These are phyloP conservation scores for Aspergillus coremiiformis DNA, from an alignment of 495 filamentous ascomycete genomes.

Conservation along the genomic window DNA sequence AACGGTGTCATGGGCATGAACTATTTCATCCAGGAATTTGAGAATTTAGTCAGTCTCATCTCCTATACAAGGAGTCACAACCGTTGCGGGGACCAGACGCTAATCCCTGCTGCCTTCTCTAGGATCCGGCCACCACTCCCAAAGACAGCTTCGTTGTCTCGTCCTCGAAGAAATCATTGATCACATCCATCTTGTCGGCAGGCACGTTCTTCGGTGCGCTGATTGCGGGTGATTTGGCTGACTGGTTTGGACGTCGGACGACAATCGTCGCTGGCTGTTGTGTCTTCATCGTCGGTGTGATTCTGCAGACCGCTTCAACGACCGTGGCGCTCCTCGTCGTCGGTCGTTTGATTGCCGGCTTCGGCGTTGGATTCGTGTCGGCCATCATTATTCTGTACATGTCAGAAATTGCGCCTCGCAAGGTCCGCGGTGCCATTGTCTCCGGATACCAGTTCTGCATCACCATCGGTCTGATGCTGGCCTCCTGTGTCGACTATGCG, in stretches of 20 bases:
- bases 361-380: slow-evolving; percentile 69
- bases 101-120: background rate
- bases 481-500: slow-evolving; percentile 64
- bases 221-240: slow-evolving; percentile 61
- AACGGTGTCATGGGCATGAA: slow-evolving; percentile 47
- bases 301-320: slow-evolving; percentile 51
- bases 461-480: slow-evolving; percentile 65
- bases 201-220: slow-evolving; percentile 73
- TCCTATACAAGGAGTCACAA: background rate
- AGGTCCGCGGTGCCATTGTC: slow-evolving; percentile 61
- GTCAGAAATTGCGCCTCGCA: slow-evolving; percentile 56
- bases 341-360: slow-evolving; percentile 63
- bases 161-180: slow-evolving; percentile 50
- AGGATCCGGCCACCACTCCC: slow-evolving; percentile 22
- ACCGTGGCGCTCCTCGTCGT: slow-evolving; percentile 51
- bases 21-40: slow-evolving; percentile 43
- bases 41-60: slow-evolving; percentile 22
- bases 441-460: slow-evolving; percentile 66
- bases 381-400: slow-evolving; percentile 71
- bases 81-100: too few species aligned
- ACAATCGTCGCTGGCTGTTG: slow-evolving; percentile 60
- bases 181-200: slow-evolving; percentile 65
- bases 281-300: slow-evolving; percentile 57
- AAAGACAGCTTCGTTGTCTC: slow-evolving; percentile 35
- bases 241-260: slow-evolving; percentile 58